phyloP scores from a whole-genome alignment of 176 grass and related monocot genomes.

The bread wheat (Triticum aestivum) region IWGSC_CS_RefSeq_v2.1 NC_057811.1:440911523-440912022 shows the following conservation, averaged over 20 bases:
- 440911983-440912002: background rate
- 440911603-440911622: background rate
- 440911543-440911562: no score
- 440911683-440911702: constrained; percentile 40
- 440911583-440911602: background rate
- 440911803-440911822: constrained; percentile 31
- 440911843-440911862: background rate
- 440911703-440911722: constrained; percentile 36
- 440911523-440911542: no score
- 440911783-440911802: background rate
- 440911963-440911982: background rate
- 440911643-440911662: background rate
- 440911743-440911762: background rate
- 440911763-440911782: background rate
- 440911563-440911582: background rate
- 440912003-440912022: background rate
- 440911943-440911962: background rate
- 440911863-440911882: background rate
- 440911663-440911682: background rate
- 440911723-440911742: background rate
- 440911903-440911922: background rate
- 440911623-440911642: background rate
- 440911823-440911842: background rate
- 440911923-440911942: background rate
- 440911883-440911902: background rate